Evolutionary conservation across 257 asterid species (phyloP), one percentile per base, ranked within the genome.

Genomic region (Jacaranda copaia): DNA sequence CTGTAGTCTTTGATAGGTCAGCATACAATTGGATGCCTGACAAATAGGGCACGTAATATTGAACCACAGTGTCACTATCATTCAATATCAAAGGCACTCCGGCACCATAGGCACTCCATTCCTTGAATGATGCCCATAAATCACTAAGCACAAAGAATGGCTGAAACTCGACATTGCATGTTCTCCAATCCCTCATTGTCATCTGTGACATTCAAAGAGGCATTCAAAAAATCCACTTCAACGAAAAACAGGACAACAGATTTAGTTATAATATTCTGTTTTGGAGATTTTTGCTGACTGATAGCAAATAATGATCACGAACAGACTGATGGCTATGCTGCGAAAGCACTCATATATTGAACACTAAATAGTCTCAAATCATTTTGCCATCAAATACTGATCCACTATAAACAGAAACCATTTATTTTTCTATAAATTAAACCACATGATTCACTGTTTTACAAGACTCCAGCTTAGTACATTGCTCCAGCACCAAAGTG

Each of bases 31-130:
- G 96, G 76, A 94, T 94, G 79, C 96, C 97, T 16, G 97, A 94
- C 81, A 93, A 86, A 83, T 88, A 91, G 10, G 98, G 97, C 61
- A 89, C 97, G 52, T 91, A 93, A 81, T 90, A 94, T 77, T 94
- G 97, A 77, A 89, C 91, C 51, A 87, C 92, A 11, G 87, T 32
- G 60, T 87, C 91, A 25, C 79, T 78, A 39, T 82, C 88, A 73
- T 87, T 83, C 77, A 91, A 81, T 72, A 89, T 66, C 88, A 91
- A 74, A 0, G 94, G 94, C 71, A 91, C 97, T 63, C 94, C 97
- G 46, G 88, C 88, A 74, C 97, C 97, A 85, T 88, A 89, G 8
- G 85, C 97, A 73, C 97, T 91, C 97, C 97, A 89, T 74, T 91
- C 93, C 70, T 81, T 85, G 77, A 86, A 91, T 12, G 94, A 85